A percentile compares a stretch with the other conserved stretches of the same genome.
Conservation (phyloP, 2,329 filamentous ascomycete species). For the Colletotrichum sp. region DNA sequence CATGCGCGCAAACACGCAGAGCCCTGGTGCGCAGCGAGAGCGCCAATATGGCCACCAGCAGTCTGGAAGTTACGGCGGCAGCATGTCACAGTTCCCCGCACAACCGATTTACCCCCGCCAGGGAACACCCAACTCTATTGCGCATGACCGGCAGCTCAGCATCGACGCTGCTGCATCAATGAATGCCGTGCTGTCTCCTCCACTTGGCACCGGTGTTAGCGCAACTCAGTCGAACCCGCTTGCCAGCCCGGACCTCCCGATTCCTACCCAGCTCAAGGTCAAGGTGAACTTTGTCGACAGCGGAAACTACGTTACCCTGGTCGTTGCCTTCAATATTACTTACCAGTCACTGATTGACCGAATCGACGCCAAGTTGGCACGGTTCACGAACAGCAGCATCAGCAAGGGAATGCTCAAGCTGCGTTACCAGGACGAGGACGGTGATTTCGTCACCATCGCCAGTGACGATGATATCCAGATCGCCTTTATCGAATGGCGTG, state of each 20-base stretch:
- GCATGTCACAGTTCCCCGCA: constrained; percentile 60
- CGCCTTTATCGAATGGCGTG: constrained; percentile 93
- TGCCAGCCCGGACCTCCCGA: constrained; percentile 54
- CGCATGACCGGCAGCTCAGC: constrained; percentile 38
- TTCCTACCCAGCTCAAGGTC: constrained; percentile 85
- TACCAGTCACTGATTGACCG: constrained; percentile 94
- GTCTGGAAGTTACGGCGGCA: constrained; percentile 54
- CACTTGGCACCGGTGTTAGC: constrained; percentile 38
- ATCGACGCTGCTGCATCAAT: constrained; percentile 37
- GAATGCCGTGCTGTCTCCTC: constrained; percentile 48
- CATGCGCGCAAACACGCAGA: constrained; percentile 72
- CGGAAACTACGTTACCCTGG: constrained; percentile 91
- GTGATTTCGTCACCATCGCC: constrained; percentile 91
- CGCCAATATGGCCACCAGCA: constrained; percentile 51
- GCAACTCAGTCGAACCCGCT: constrained; percentile 32
- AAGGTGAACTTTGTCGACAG: constrained; percentile 83
- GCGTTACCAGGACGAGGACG: constrained; percentile 90
- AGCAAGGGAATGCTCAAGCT: constrained; percentile 82
- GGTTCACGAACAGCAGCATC: constrained; percentile 85
- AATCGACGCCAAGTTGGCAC: constrained; percentile 92
- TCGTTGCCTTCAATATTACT: constrained; percentile 93
- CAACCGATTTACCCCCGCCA: constrained; percentile 60
- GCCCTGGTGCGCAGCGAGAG: constrained; percentile 70
- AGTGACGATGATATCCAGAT: constrained; percentile 96
- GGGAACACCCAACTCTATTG: constrained; percentile 46